Evolutionary conservation across 768 basidiomycete species (phyloP).

Genomic region (Cystofilobasidium macerans): DNA sequence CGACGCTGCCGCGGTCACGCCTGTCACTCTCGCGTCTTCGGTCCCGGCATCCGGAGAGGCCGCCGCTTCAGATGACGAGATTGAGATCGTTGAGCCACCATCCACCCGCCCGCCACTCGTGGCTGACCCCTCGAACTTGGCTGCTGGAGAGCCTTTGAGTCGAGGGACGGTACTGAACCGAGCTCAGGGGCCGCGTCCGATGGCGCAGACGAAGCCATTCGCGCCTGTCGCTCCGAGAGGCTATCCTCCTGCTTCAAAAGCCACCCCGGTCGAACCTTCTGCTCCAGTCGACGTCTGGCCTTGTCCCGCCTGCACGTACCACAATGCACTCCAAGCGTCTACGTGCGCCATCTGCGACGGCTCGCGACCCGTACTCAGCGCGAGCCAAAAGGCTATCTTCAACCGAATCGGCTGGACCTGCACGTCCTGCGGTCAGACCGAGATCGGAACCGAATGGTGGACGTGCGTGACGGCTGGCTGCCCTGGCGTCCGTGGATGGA

Average conservation of each 20-base stretch:
- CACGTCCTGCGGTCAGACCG: background rate
- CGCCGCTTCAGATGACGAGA: background rate
- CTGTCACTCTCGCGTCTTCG: slow-evolving; percentile 16
- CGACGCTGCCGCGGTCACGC: slow-evolving; percentile 1
- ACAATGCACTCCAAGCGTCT: background rate
- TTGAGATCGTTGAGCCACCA: background rate
- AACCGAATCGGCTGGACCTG: background rate
- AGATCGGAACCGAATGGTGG: background rate
- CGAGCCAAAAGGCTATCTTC: background rate
- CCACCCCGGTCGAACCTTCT: too few species aligned
- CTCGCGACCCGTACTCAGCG: background rate
- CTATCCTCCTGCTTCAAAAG: too few species aligned
- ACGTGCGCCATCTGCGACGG: slow-evolving; percentile 9
- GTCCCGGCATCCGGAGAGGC: background rate
- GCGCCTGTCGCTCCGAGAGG: too few species aligned
- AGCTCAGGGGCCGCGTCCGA: too few species aligned
- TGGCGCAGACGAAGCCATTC: too few species aligned
- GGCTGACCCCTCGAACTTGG: background rate
- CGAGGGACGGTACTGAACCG: too few species aligned
- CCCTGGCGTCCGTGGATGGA: background rate
- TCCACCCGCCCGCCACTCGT: background rate
- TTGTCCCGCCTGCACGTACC: slow-evolving; percentile 23
- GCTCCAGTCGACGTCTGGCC: slow-evolving; percentile 3
- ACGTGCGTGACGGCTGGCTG: background rate
- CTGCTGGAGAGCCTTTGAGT: too few species aligned